phyloP scores from a whole-genome alignment of 2,329 filamentous ascomycete species.

The Fusarium albosuccineum region DNA sequence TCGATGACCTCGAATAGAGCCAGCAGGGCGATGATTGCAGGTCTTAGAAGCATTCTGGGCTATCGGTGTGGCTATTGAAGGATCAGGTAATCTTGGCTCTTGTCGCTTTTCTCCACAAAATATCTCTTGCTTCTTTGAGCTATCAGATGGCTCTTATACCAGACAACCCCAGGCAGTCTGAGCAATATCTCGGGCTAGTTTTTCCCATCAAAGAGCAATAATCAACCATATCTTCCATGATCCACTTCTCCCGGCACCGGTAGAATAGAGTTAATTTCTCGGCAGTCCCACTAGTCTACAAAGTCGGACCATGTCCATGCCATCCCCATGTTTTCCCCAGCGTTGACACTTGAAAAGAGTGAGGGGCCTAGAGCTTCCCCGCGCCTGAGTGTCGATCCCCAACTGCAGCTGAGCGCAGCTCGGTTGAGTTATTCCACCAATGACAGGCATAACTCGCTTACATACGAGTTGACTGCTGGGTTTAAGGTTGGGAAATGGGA shows the following conservation, averaged over 20 bases:
- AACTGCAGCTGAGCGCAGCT: not conserved
- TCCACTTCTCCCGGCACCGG: not conserved
- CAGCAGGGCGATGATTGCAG: not conserved
- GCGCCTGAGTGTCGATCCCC: constrained; percentile 5
- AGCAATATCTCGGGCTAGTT: not conserved
- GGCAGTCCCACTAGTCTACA: not conserved
- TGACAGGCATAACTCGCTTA: not conserved
- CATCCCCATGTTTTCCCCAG: constrained; percentile 5
- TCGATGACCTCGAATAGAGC: not conserved
- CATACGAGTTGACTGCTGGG: not conserved
- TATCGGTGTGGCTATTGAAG: not conserved
- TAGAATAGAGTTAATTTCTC: not conserved
- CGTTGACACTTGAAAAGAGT: not conserved
- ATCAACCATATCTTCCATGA: not conserved
- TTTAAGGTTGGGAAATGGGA: not conserved
- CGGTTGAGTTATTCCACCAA: constrained; percentile 10
- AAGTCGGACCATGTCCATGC: constrained; percentile 6
- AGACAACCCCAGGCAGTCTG: not conserved
- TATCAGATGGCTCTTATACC: not conserved
- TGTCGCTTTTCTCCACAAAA: not conserved
- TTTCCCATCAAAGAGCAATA: not conserved
- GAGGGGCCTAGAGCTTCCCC: constrained; percentile 9
- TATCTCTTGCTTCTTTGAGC: not conserved
- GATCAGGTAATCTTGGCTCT: not conserved
- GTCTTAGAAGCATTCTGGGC: not conserved